Percentiles rank a stretch among this genome's conserved stretches.
phyloP scores from a whole-genome alignment of 73 alveolate species.

The Paramecium tetraurelia region DNA sequence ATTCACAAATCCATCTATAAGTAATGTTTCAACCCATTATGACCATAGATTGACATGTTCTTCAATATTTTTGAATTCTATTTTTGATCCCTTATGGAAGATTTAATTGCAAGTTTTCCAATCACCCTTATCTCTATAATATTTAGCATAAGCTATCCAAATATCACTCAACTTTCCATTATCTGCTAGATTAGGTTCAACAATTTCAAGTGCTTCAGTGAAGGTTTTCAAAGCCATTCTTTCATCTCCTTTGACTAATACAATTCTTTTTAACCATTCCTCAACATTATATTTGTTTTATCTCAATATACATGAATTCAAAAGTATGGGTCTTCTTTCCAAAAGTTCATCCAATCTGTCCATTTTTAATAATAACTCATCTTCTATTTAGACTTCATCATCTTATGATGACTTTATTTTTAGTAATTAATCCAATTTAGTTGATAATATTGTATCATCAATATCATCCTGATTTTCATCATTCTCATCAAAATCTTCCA shows the following conservation, averaged over 20 bases:
- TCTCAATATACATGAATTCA: slow-evolving; percentile 83
- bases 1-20: slow-evolving; percentile 70
- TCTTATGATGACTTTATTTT: slow-evolving; percentile 27
- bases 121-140: slow-evolving; percentile 78
- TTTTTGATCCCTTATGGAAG: slow-evolving; percentile 70
- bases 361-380: slow-evolving; percentile 67
- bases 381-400: slow-evolving; percentile 74
- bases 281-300: slow-evolving; percentile 92
- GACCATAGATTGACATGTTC: slow-evolving; percentile 78
- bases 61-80: slow-evolving; percentile 73
- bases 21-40: slow-evolving; percentile 79
- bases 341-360: slow-evolving; percentile 83
- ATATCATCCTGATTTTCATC: slow-evolving; percentile 72
- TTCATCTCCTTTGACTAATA: slow-evolving; percentile 72
- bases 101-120: slow-evolving; percentile 72
- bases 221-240: slow-evolving; percentile 76
- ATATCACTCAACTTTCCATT: slow-evolving; percentile 89
- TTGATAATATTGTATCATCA: not conserved
- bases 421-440: not conserved
- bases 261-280: slow-evolving; percentile 92
- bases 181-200: slow-evolving; percentile 83
- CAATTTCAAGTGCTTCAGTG: slow-evolving; percentile 87
- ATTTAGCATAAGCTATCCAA: slow-evolving; percentile 88
- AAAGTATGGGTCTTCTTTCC: slow-evolving; percentile 88
- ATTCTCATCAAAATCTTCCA: slow-evolving; percentile 53